Conservation (phyloP, 805 yeast genomes). For the Pichia heedii region DNA sequence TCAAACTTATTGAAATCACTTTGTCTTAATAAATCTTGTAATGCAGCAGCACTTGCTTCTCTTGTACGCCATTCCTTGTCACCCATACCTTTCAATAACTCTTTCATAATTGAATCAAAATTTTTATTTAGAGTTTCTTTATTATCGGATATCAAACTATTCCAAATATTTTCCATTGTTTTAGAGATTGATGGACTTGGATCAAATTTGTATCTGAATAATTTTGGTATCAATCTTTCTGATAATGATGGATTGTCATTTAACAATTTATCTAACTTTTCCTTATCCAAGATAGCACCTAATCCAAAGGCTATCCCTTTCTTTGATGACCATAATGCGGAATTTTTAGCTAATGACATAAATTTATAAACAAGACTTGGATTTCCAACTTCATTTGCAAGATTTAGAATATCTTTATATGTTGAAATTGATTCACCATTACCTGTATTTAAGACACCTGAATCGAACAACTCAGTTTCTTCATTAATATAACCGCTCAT, state of each 20-base stretch:
- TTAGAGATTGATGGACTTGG: constrained; percentile 66
- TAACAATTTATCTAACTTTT: constrained; percentile 58
- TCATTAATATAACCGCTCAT: constrained; percentile 61
- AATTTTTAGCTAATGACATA: constrained; percentile 83
- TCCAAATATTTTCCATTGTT: constrained; percentile 89
- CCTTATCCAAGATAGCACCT: constrained; percentile 73
- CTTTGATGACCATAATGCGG: constrained; percentile 86
- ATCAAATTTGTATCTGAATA: constrained; percentile 79
- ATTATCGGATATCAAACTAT: constrained; percentile 49
- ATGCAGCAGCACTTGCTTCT: constrained; percentile 73
- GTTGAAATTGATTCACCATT: constrained; percentile 86
- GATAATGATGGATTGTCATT: constrained; percentile 46
- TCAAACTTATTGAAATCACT: constrained; percentile 46
- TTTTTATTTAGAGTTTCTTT: constrained; percentile 43
- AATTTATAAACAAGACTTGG: constrained; percentile 89
- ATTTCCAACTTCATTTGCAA: constrained; percentile 94
- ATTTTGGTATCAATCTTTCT: constrained; percentile 62
- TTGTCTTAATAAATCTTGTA: constrained; percentile 61
- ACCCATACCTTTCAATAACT: constrained; percentile 60
- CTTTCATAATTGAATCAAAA: constrained; percentile 52
- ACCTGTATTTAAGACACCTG: constrained; percentile 68
- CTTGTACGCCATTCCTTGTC: constrained; percentile 88
- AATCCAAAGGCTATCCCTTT: constrained; percentile 93
- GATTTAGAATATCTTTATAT: constrained; percentile 75
- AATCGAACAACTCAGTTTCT: constrained; percentile 80